phyloP scores from a whole-genome alignment of 2,329 filamentous ascomycete species.

The Nigrograna mackinnonii region DNA sequence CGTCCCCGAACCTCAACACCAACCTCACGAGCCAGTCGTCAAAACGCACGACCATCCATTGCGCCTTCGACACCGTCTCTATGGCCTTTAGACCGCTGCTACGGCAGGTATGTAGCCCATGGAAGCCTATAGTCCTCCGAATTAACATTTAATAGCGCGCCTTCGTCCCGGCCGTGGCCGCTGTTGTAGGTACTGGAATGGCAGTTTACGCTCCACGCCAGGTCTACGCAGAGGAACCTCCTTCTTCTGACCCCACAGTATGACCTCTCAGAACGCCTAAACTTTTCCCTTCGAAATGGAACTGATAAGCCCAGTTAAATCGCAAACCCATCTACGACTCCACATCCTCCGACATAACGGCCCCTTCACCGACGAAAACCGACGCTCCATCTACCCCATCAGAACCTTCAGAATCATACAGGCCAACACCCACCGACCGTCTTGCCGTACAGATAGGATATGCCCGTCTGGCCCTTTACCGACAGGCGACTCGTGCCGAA shows the following conservation, averaged over 20 bases:
- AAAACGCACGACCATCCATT: constrained; percentile 38
- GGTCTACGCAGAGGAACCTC: constrained; percentile 52
- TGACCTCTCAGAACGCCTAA: not conserved
- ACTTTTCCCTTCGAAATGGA: not conserved
- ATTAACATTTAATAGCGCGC: constrained; percentile 48
- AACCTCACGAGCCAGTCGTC: constrained; percentile 9
- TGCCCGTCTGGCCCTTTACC: constrained; percentile 79
- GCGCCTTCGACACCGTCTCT: constrained; percentile 27
- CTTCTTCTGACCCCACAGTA: constrained; percentile 18
- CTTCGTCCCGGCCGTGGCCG: constrained; percentile 51
- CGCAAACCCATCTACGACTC: constrained; percentile 79
- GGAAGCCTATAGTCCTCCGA: constrained; percentile 2
- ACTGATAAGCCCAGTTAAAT: constrained; percentile 18
- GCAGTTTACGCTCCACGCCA: constrained; percentile 51
- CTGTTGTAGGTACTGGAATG: constrained; percentile 43
- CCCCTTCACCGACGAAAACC: constrained; percentile 35
- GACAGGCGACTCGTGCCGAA: constrained; percentile 74
- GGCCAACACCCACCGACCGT: constrained; percentile 84
- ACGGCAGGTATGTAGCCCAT: constrained; percentile 50
- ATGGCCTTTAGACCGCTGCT: constrained; percentile 60
- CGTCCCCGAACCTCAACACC: constrained; percentile 24
- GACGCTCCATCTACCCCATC: constrained; percentile 21
- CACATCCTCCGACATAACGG: constrained; percentile 41
- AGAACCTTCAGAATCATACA: constrained; percentile 25
- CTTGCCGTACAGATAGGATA: constrained; percentile 81